Base-by-base conservation (phyloP, 345 rosid species). In the Lepidium didymum region DNA sequence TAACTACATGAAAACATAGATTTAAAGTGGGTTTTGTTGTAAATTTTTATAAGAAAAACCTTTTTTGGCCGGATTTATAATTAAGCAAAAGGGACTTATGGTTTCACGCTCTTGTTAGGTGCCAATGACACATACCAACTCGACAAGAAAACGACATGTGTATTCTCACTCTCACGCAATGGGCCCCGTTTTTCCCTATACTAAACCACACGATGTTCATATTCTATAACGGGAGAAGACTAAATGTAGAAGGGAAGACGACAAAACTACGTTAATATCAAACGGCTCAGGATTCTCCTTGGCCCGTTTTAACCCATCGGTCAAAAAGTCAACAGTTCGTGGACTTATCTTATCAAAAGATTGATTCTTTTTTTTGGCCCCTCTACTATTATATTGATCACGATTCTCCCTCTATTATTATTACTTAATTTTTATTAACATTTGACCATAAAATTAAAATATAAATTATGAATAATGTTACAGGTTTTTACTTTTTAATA, bases 51-150 rank as follows among this genome's bases (percentile, higher is more conserved):
- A 6, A 18, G 4, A n/a, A 11, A 31, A 3, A 12, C 6, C 5
- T 23, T 23, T 23, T n/a, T 7, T 56, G 14, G 55, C 4, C 23
- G 19, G 74, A 68, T 75, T 68, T 54, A 46, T 62, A 55, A 68
- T 68, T 55, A 75, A 75, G 78, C 78, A 75, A 75, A 75, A 75
- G 74, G 74, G 74, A 75, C 78, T 75, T 62, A 47, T 44, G 74
- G 65, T 62, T 75, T 38, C 12, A 75, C 60, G 50, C 59, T 75
- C 78, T 75, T 75, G 78, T 75, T 75, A 69, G 64, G 6, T 75
- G 70, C 70, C 74, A 62, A 62, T 47, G 74, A 75, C 78, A 68
- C 69, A 75, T 75, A 75, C 74, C 78, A 75, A 75, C 78, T 75
- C 74, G 59, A 75, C 70, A 68, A 2, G 78, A 75, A 55, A 75